Percentiles rank a stretch among this genome's conserved stretches.
Evolutionary conservation across 495 filamentous ascomycete species (phyloP).

Genomic region (Bombardia bombarda): DNA sequence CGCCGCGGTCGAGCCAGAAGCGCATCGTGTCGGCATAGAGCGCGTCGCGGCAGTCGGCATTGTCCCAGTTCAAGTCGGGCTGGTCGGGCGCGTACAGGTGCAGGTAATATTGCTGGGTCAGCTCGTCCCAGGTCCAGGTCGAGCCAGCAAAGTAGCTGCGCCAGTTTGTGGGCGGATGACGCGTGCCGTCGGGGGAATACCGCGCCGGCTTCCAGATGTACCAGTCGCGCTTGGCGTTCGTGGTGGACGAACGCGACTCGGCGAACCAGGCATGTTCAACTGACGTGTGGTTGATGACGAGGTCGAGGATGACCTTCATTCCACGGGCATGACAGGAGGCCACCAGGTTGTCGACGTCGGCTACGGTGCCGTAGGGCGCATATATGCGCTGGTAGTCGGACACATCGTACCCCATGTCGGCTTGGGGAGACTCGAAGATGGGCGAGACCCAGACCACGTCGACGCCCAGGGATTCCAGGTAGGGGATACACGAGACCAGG

Average conservation of each 20-base stretch:
- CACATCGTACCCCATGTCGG: conserved; percentile 62
- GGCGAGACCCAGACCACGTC: conserved; percentile 65
- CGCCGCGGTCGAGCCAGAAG: conserved; percentile 59
- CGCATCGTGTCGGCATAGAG: conserved; percentile 55
- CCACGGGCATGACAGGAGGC: conserved; percentile 46
- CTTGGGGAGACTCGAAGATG: conserved; percentile 57
- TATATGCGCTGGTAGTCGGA: conserved; percentile 59
- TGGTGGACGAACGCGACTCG: conserved; percentile 52
- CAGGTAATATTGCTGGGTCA: conserved; percentile 57
- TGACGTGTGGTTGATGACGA: conserved; percentile 77
- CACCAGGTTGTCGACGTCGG: conserved; percentile 58
- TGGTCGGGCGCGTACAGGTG: conserved; percentile 54
- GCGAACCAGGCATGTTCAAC: conserved; percentile 71
- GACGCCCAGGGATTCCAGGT: conserved; percentile 54
- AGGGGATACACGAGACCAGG: conserved; percentile 56
- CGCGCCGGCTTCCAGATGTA: conserved; percentile 64
- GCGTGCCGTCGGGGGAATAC: conserved; percentile 46
- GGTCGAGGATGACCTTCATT: conserved; percentile 66
- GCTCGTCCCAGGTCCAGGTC: conserved; percentile 53
- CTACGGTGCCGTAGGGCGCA: conserved; percentile 53
- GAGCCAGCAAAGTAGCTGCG: neutral
- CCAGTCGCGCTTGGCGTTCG: conserved; percentile 59
- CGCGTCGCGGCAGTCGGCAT: conserved; percentile 44
- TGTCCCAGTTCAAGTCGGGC: conserved; percentile 67
- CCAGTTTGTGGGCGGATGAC: neutral